Evolutionary conservation across 2,329 filamentous ascomycete genomes (phyloP).

Genomic region (Metarhizium rileyi): DNA sequence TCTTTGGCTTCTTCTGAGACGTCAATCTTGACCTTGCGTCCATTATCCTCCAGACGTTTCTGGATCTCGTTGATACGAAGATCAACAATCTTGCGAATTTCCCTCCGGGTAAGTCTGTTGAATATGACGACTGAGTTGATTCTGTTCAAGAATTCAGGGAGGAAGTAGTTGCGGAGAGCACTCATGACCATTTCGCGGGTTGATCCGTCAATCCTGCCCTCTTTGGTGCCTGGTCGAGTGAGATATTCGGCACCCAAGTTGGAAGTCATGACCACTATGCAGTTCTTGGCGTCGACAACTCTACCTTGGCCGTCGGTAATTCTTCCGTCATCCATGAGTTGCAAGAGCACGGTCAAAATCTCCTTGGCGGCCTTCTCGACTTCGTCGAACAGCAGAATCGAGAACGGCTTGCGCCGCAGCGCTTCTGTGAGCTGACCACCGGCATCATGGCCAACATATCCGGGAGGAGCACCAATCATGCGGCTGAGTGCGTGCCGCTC

Average conservation of each 20-base stretch:
- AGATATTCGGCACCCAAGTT: conserved; percentile 94
- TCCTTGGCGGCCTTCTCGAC: conserved; percentile 99
- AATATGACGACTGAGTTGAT: conserved; percentile 96
- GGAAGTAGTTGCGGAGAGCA: conserved; percentile 87
- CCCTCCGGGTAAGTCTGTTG: conserved; percentile 81
- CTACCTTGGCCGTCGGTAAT: conserved; percentile 97
- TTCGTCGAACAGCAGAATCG: conserved; percentile 94
- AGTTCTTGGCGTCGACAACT: conserved; percentile 91
- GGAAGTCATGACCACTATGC: conserved; percentile 98
- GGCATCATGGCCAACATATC: conserved; percentile 93
- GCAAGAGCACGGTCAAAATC: conserved; percentile 89
- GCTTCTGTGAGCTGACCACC: conserved; percentile 94
- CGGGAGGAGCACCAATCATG: conserved; percentile 96
- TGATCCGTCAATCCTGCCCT: conserved; percentile 76
- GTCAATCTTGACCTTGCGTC: conserved; percentile 75
- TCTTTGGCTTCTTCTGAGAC: conserved; percentile 81
- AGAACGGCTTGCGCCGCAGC: conserved; percentile 89
- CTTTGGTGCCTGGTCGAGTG: conserved; percentile 63
- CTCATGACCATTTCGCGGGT: conserved; percentile 87
- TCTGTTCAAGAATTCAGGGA: conserved; percentile 97
- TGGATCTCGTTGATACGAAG: conserved; percentile 82
- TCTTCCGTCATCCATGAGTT: conserved; percentile 97
- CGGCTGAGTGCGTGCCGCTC: conserved; percentile 90
- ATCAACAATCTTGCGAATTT: conserved; percentile 95
- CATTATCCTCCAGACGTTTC: conserved; percentile 76